phyloP scores from a whole-genome alignment of 2,329 filamentous ascomycete genomes.

The Eurotiales sp. region DNA sequence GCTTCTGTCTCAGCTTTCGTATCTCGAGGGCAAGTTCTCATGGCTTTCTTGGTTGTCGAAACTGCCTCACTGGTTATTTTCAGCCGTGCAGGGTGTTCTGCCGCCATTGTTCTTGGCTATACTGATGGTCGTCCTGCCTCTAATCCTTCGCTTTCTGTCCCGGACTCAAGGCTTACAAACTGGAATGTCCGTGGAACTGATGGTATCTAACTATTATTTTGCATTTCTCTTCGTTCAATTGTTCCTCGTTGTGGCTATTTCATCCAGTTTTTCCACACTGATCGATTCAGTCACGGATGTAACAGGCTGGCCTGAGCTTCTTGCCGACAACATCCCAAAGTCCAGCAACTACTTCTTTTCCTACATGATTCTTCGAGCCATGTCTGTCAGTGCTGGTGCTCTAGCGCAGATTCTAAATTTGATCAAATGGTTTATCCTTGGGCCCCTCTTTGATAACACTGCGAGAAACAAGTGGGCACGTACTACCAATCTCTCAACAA shows the following conservation, averaged over 20 bases:
- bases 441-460: slow-evolving; percentile 78
- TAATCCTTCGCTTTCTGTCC: slow-evolving; percentile 72
- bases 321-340: slow-evolving; percentile 77
- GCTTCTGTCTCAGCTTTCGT: slow-evolving; percentile 71
- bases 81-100: slow-evolving; percentile 77
- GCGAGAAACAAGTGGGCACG: slow-evolving; percentile 76
- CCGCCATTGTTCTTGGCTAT: slow-evolving; percentile 73
- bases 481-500: slow-evolving; percentile 70
- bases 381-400: slow-evolving; percentile 86
- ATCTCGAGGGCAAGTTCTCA: slow-evolving; percentile 59
- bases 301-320: slow-evolving; percentile 65
- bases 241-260: slow-evolving; percentile 87
- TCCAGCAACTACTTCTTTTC: slow-evolving; percentile 97
- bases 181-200: slow-evolving; percentile 70
- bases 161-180: slow-evolving; percentile 76
- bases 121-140: slow-evolving; percentile 74
- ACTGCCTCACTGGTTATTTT: slow-evolving; percentile 59
- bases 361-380: slow-evolving; percentile 92
- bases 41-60: slow-evolving; percentile 69
- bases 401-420: slow-evolving; percentile 79
- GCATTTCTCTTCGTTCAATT: slow-evolving; percentile 90
- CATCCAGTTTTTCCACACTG: slow-evolving; percentile 66
- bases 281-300: slow-evolving; percentile 62
- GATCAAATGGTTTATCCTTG: slow-evolving; percentile 74
- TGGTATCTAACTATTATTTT: slow-evolving; percentile 92